Evolutionary conservation across 768 basidiomycete genomes (phyloP).

Genomic region (Calocera cornea): DNA sequence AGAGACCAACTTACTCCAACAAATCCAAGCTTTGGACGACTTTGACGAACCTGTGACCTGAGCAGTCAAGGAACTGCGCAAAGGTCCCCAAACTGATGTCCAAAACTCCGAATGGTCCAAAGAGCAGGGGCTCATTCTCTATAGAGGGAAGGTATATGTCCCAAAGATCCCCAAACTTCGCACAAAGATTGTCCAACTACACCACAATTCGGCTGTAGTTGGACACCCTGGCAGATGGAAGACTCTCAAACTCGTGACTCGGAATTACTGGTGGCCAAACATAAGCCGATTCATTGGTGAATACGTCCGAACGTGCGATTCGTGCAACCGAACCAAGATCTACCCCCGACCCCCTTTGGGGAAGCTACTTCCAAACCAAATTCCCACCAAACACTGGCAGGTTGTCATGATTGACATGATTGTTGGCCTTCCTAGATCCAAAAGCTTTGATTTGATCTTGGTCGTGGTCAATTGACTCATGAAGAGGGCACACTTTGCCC

Average conservation of each 20-base stretch:
- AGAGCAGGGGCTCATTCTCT: slow-evolving; percentile 2
- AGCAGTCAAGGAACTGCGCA: neutral
- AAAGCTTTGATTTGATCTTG: slow-evolving; percentile 3
- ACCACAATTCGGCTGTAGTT: neutral
- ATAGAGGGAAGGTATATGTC: slow-evolving; percentile 5
- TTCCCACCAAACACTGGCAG: slow-evolving; percentile 19
- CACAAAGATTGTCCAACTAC: neutral
- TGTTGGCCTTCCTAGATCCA: slow-evolving; percentile 2
- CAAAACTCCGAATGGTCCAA: slow-evolving; percentile 5
- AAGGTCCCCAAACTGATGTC: neutral
- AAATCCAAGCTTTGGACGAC: neutral
- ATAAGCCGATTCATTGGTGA: slow-evolving; percentile 13
- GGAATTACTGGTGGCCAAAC: slow-evolving; percentile 17
- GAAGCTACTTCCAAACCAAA: slow-evolving; percentile 15
- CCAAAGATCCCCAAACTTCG: neutral
- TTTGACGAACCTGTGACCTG: neutral
- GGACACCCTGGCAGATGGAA: slow-evolving; percentile 13
- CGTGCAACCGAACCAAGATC: slow-evolving; percentile 15
- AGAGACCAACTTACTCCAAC: neutral
- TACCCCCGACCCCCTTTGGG: slow-evolving; percentile 12
- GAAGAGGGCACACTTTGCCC: slow-evolving; percentile 7
- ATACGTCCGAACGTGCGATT: slow-evolving; percentile 19
- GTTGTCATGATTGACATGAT: slow-evolving; percentile 20
- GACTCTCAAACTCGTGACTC: slow-evolving; percentile 14
- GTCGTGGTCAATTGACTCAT: slow-evolving; percentile 4